Conservation (phyloP, 2,329 filamentous ascomycete genomes). For the Penicillium crustosum region DNA sequence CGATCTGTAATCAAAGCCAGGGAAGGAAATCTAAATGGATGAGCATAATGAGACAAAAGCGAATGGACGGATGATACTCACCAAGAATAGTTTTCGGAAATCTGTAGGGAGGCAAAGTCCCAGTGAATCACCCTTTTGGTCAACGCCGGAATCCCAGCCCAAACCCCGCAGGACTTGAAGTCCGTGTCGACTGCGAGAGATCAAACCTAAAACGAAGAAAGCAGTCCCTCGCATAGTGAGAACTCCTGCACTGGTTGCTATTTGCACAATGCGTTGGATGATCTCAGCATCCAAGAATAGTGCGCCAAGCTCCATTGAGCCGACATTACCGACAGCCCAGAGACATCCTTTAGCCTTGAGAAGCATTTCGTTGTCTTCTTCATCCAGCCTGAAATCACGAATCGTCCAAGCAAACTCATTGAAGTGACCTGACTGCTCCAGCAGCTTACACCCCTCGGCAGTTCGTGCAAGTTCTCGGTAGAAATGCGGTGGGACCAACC, state of each 20-base stretch:
- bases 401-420: conserved; percentile 89
- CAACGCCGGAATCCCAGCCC: conserved; percentile 91
- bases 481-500: conserved; percentile 87
- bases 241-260: conserved; percentile 83
- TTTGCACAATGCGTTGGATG: conserved; percentile 79
- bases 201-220: conserved; percentile 91
- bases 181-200: conserved; percentile 87
- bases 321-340: conserved; percentile 97
- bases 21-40: conserved; percentile 38
- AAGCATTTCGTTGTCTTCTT: conserved; percentile 79
- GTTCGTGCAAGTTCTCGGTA: conserved; percentile 94
- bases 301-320: conserved; percentile 94
- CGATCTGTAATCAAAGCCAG: conserved; percentile 44
- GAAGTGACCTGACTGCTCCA: conserved; percentile 93
- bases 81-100: conserved; percentile 74
- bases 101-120: conserved; percentile 84
- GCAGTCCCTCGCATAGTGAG: conserved; percentile 93
- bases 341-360: conserved; percentile 95
- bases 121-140: conserved; percentile 75
- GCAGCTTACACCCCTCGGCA: conserved; percentile 82
- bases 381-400: conserved; percentile 79
- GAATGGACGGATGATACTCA: conserved; percentile 45
- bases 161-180: conserved; percentile 85
- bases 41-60: neutral
- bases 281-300: conserved; percentile 90